phyloP scores from a whole-genome alignment of 805 yeast species.

The Candida ficus region DNA sequence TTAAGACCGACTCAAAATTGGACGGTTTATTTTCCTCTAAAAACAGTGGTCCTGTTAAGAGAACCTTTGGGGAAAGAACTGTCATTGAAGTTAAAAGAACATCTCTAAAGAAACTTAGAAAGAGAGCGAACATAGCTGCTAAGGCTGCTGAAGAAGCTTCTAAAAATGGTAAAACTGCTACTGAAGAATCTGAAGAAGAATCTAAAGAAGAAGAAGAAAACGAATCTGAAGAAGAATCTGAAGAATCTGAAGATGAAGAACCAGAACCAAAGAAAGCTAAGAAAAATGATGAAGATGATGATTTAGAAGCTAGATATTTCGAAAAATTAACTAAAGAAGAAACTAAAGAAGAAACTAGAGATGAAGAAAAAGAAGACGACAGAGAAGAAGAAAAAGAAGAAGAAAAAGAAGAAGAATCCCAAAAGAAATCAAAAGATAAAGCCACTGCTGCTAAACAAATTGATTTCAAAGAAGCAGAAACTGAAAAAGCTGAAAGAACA shows the following conservation, averaged over 20 bases:
- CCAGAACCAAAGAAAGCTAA: constrained; percentile 17
- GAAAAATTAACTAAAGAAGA: constrained; percentile 35
- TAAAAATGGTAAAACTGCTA: constrained; percentile 7
- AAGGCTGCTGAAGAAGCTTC: no score
- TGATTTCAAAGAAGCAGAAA: constrained; percentile 64
- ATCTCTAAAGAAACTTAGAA: no score
- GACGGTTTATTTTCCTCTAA: constrained; percentile 32
- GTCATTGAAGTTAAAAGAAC: constrained; percentile 24
- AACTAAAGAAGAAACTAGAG: constrained; percentile 25
- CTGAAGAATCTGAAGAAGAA: constrained; percentile 18
- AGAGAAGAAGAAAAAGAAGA: constrained; percentile 26
- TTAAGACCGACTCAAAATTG: constrained; percentile 28
- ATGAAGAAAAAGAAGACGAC: constrained; percentile 25
- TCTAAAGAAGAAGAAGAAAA: constrained; percentile 4
- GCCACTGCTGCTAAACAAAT: constrained; percentile 32
- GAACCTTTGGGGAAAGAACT: constrained; percentile 30
- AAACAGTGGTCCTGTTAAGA: constrained; percentile 45
- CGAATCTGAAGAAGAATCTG: constrained; percentile 19
- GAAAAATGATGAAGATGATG: constrained; percentile 34
- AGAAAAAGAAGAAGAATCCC: constrained; percentile 27
- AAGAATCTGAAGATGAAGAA: constrained; percentile 11
- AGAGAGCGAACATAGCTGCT: constrained; percentile 8
- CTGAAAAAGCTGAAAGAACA: constrained; percentile 78
- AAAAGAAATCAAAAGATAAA: constrained; percentile 17
- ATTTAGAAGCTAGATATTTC: constrained; percentile 51